A percentile compares a stretch with the other conserved stretches of the same genome.
These are phyloP conservation scores for Xylariaceae sp. DNA, from an alignment of 2,329 filamentous ascomycete genomes.

Conservation along the genomic window DNA sequence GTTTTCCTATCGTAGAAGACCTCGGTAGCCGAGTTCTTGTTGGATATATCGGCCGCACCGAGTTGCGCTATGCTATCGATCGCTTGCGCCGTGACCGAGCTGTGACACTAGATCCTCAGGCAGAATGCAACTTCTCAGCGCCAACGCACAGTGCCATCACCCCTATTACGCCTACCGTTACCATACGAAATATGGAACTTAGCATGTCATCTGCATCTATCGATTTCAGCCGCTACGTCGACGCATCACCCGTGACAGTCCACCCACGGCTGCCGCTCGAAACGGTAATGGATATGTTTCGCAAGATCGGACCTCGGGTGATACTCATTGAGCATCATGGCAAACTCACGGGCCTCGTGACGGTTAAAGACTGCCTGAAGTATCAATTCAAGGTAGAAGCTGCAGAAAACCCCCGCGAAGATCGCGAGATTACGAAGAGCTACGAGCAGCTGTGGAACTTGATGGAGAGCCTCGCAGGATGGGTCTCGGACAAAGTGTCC, in stretches of 20 bases:
- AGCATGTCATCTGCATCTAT: constrained; percentile 57
- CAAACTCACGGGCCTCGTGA: constrained; percentile 78
- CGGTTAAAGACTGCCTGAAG: constrained; percentile 94
- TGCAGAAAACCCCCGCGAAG: constrained; percentile 68
- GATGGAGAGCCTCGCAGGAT: constrained; percentile 52
- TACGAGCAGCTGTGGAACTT: constrained; percentile 66
- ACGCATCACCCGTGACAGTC: constrained; percentile 83
- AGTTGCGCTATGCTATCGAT: constrained; percentile 86
- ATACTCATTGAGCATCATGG: constrained; percentile 92
- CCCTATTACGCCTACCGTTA: constrained; percentile 45
- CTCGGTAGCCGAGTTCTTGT: constrained; percentile 67
- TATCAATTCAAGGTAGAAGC: constrained; percentile 97
- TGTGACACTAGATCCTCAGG: constrained; percentile 56
- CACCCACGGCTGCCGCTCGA: constrained; percentile 90
- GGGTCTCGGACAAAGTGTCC: constrained; percentile 57
- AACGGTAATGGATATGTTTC: constrained; percentile 98
- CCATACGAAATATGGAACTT: constrained; percentile 59
- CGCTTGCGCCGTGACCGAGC: constrained; percentile 67
- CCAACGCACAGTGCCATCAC: constrained; percentile 35
- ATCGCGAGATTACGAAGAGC: constrained; percentile 51
- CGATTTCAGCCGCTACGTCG: constrained; percentile 84
- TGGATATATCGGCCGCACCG: constrained; percentile 90
- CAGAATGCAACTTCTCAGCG: constrained; percentile 72
- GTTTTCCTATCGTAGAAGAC: constrained; percentile 88
- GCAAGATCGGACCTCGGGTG: constrained; percentile 92